These are phyloP conservation scores for Monilinia laxa DNA, from an alignment of 2,329 filamentous ascomycete species.

Conservation along the genomic window DNA sequence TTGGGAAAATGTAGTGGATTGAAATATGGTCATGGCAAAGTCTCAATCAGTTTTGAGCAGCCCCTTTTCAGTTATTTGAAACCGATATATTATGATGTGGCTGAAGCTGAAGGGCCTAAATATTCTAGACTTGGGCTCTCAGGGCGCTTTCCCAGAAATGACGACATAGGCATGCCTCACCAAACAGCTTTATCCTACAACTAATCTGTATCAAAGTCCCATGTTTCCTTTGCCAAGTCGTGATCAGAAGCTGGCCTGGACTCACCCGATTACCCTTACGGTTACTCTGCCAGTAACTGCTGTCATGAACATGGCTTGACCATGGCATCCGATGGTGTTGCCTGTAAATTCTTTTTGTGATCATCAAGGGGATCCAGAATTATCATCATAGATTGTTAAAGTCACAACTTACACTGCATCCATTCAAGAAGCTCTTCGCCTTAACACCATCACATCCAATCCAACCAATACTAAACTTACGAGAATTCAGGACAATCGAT, in stretches of 20 bases:
- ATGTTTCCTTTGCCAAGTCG: neutral
- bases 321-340: neutral
- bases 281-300: neutral
- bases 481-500: neutral
- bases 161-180: neutral
- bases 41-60: constrained; percentile 27
- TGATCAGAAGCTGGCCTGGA: neutral
- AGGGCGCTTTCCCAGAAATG: neutral
- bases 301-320: neutral
- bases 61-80: constrained; percentile 31
- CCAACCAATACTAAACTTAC: neutral
- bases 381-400: neutral
- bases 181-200: constrained; percentile 4
- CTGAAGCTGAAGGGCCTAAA: constrained; percentile 9
- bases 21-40: constrained; percentile 46
- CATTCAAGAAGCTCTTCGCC: neutral
- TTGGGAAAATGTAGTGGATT: constrained; percentile 64
- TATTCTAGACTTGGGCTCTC: constrained; percentile 11
- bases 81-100: constrained; percentile 23
- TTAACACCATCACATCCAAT: neutral
- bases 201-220: neutral
- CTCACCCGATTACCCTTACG: neutral
- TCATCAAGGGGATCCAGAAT: constrained; percentile 1
- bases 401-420: neutral
- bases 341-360: neutral